Base-by-base conservation (phyloP, 2,329 filamentous ascomycete species). In the Helicocarpus griseus region DNA sequence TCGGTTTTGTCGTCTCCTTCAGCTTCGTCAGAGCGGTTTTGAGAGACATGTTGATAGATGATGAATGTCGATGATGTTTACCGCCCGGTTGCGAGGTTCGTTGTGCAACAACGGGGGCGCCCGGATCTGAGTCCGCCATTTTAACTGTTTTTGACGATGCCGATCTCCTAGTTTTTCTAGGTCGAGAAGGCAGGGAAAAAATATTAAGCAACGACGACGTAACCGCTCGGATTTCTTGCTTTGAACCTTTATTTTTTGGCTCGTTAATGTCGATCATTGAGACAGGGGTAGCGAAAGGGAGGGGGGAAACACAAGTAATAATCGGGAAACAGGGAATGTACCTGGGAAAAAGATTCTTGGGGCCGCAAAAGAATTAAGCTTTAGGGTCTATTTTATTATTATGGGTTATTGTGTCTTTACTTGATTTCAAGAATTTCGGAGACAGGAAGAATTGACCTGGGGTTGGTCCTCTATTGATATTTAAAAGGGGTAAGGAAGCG, bases 31-130 rank as follows among this genome's bases (percentile, higher is more conserved):
- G 57, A 35, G 69, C 69, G 38, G 68, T 66, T 60, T 69, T 69
- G 52, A 72, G 76, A 24, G 76, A 79, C 63, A 72, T 79, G 39
- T 71, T 63, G 60, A 49, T 9, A 17, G 29, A 47, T 3, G 31
- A 11, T 9, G 13, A 26, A 36, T 26, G 35, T 13, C 29, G 35
- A 24, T 24, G 29, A 14, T 47, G 44, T n/a, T n/a, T 47, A 8
- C 17, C 19, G 2, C 6, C 24, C 21, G 19, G 13, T 46, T 24
- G 26, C 11, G n/a, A 13, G 24, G 41, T 4, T 19, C 41, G 26
- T 19, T 29, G 24, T 6, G 26, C n/a, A 19, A 45, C 9, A 19
- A 45, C 1, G 11, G 41, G 41, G 9, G 14, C 8, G 3, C 14
- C 41, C 9, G n/a, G 41, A 19, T 31, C 26, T 9, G 26, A 43